Percentiles rank a stretch among this genome's conserved stretches.
Evolutionary conservation across 331 rosid genomes (phyloP).

Genomic region (Erythrophleum ivorense): DNA sequence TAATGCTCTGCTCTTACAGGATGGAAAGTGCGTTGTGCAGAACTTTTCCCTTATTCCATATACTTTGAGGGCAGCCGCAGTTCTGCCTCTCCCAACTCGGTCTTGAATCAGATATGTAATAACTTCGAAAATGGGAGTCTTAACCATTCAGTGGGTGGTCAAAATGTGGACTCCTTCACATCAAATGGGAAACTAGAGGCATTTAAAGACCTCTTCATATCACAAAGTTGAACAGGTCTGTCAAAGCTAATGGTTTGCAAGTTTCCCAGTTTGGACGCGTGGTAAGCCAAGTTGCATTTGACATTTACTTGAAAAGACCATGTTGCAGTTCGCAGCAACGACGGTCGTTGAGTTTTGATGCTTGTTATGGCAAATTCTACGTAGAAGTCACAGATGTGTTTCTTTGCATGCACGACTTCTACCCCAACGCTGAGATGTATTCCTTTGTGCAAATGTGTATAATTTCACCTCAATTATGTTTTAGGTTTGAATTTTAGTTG

Average conservation of each 20-base stretch:
- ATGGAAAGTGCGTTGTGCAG: constrained; percentile 78
- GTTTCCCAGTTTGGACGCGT: constrained; percentile 28
- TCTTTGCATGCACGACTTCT: constrained; percentile 42
- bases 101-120: constrained; percentile 52
- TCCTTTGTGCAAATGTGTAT: constrained; percentile 71
- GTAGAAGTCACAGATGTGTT: constrained; percentile 30
- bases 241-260: constrained; percentile 28
- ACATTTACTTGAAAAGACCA: neutral
- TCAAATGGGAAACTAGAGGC: constrained; percentile 76
- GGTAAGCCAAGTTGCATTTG: constrained; percentile 41
- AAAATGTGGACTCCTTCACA: constrained; percentile 45
- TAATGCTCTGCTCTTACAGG: constrained; percentile 51
- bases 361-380: constrained; percentile 44
- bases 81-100: constrained; percentile 73
- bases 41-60: constrained; percentile 74
- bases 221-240: constrained; percentile 34
- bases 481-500: constrained; percentile 50
- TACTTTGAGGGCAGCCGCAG: constrained; percentile 77
- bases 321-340: constrained; percentile 37
- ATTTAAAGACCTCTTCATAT: constrained; percentile 63
- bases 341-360: constrained; percentile 41
- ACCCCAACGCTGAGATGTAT: constrained; percentile 48
- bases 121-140: constrained; percentile 59
- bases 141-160: constrained; percentile 41
- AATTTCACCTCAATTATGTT: constrained; percentile 44